Base-by-base conservation (phyloP, 192 early-diverging fungal species). In the Coemansia sp. region DNA sequence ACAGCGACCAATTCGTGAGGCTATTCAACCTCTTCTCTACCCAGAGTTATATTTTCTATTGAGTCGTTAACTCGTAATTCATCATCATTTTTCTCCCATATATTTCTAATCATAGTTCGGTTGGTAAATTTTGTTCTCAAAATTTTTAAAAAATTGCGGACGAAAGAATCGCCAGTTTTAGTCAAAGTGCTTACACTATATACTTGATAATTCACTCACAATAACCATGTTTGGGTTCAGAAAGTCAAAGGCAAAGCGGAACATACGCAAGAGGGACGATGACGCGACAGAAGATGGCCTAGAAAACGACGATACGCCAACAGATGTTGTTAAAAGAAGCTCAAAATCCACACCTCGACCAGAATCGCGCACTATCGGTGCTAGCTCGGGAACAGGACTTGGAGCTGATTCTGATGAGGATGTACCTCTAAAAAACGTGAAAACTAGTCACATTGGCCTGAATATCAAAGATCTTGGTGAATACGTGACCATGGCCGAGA, bases 141-240 rank as follows among this genome's bases (percentile, higher is more conserved):
- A n/a, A n/a, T n/a, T n/a, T n/a, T n/a, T n/a, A n/a, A n/a, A n/a
- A n/a, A n/a, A n/a, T n/a, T n/a, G n/a, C n/a, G n/a, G n/a, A n/a
- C n/a, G n/a, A n/a, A n/a, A n/a, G n/a, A n/a, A n/a, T n/a, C n/a
- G n/a, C n/a, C n/a, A n/a, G n/a, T n/a, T n/a, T n/a, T n/a, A n/a
- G n/a, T n/a, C n/a, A n/a, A n/a, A n/a, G n/a, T n/a, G n/a, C n/a
- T n/a, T n/a, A n/a, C n/a, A n/a, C n/a, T n/a, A n/a, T n/a, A n/a
- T n/a, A n/a, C n/a, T n/a, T n/a, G n/a, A n/a, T n/a, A n/a, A n/a
- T n/a, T n/a, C n/a, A n/a, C n/a, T n/a, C n/a, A 55, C n/a, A 42
- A 19, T 19, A 2, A 59, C 30, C n/a, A 72, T 72, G 64, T 73
- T 79, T 69, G 59, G 67, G 28, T 79, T 66, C 53, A 79, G 65